phyloP scores from a whole-genome alignment of 1,139 yeast genomes.

The Scheffersomyces cryptocercus region DNA sequence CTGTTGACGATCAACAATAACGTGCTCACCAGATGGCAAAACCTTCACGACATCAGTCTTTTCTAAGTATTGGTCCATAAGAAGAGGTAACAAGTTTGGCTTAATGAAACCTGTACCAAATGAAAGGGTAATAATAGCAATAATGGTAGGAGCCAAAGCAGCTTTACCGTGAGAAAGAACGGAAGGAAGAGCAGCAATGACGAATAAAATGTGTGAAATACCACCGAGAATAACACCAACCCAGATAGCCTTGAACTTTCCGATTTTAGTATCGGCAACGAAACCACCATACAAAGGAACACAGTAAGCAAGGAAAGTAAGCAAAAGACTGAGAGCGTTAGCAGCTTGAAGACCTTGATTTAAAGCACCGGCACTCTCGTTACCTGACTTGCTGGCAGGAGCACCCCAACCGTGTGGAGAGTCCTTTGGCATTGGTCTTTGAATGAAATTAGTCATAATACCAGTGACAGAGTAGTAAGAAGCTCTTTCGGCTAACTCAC shows the following conservation, averaged over 20 bases:
- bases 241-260: conserved; percentile 23
- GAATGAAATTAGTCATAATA: conserved; percentile 21
- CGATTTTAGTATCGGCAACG: conserved; percentile 21
- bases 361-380: conserved; percentile 21
- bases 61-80: conserved; percentile 54
- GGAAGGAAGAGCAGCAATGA: conserved; percentile 20
- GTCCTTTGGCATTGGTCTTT: conserved; percentile 19
- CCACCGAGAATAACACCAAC: conserved; percentile 25
- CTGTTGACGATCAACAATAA: conserved; percentile 68
- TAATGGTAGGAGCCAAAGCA: conserved; percentile 18
- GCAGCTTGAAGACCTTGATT: conserved; percentile 19
- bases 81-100: conserved; percentile 52
- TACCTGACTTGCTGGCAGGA: conserved; percentile 9
- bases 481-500: conserved; percentile 26
- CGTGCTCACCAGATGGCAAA: conserved; percentile 61
- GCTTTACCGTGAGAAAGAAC: conserved; percentile 17
- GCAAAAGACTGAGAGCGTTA: conserved; percentile 19
- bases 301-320: conserved; percentile 22
- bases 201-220: conserved; percentile 23
- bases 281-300: conserved; percentile 24
- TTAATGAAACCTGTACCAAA: conserved; percentile 52
- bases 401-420: conserved; percentile 18
- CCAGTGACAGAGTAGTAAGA: conserved; percentile 20
- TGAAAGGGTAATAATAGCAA: conserved; percentile 21
- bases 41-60: conserved; percentile 60